Evolutionary conservation across 371 early-diverging fungal genomes (phyloP).

Genomic region (Saksenaea oblongispora): DNA sequence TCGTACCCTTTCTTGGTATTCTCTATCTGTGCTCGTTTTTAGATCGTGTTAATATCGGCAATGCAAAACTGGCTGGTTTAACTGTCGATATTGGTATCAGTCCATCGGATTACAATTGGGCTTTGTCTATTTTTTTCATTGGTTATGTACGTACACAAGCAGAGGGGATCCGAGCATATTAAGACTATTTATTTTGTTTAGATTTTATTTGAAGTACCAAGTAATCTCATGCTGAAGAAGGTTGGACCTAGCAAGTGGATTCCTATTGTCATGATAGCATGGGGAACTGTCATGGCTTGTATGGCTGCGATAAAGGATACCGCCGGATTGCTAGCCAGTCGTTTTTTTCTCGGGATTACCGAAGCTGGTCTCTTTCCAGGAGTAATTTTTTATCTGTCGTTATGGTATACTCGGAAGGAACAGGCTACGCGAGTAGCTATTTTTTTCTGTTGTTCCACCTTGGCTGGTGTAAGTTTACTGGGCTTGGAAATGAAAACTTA

Average conservation of each 20-base stretch:
- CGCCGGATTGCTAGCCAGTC: constrained; percentile 52
- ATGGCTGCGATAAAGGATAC: constrained; percentile 49
- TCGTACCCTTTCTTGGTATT: constrained; percentile 39
- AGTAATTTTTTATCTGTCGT: constrained; percentile 49
- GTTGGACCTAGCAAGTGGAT: constrained; percentile 73
- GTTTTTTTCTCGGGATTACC: constrained; percentile 73
- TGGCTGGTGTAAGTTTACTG: constrained; percentile 63
- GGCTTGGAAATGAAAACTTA: neutral
- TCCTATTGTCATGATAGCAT: constrained; percentile 57
- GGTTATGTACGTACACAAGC: constrained; percentile 50
- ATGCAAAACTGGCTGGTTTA: constrained; percentile 62
- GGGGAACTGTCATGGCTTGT: constrained; percentile 47
- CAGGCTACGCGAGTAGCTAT: constrained; percentile 71
- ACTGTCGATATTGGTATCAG: constrained; percentile 42
- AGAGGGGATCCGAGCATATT: neutral
- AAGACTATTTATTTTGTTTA: constrained; percentile 13
- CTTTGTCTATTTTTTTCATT: constrained; percentile 64
- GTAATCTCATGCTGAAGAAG: constrained; percentile 68
- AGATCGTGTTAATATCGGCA: constrained; percentile 58
- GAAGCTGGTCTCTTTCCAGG: constrained; percentile 68
- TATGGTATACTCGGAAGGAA: constrained; percentile 63
- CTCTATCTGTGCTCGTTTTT: constrained; percentile 56
- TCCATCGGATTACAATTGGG: constrained; percentile 51
- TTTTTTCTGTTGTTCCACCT: constrained; percentile 64
- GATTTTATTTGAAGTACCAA: constrained; percentile 71